A percentile compares a stretch with the other conserved stretches of the same genome.
Evolutionary conservation across 2,329 filamentous ascomycete genomes (phyloP).

Genomic region (Paecilomyces variotii): DNA sequence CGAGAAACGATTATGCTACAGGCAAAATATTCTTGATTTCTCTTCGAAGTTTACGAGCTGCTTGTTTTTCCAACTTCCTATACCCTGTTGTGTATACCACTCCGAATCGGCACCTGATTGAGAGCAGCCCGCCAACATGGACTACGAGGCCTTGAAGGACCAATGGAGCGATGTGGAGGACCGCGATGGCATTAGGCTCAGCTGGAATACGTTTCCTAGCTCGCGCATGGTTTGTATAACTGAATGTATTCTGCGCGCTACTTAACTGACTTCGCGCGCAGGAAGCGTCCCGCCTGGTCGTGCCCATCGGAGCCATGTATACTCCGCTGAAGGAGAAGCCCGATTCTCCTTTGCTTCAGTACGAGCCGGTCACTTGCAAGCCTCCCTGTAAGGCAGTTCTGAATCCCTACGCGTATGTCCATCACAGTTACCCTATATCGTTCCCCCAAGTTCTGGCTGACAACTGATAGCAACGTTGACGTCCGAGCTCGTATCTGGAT

Average conservation of each 20-base stretch:
- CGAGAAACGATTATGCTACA: conserved; percentile 24
- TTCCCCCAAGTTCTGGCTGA: conserved; percentile 12
- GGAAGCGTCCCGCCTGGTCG: conserved; percentile 90
- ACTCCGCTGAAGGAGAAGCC: conserved; percentile 93
- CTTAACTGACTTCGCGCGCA: conserved; percentile 30
- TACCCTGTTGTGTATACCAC: background rate
- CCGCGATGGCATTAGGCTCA: conserved; percentile 86
- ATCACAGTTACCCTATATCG: background rate
- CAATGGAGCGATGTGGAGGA: conserved; percentile 97
- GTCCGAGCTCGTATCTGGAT: conserved; percentile 61
- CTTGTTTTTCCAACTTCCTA: background rate
- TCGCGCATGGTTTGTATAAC: conserved; percentile 72
- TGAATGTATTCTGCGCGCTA: conserved; percentile 8
- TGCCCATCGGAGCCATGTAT: conserved; percentile 92
- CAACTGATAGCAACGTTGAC: conserved; percentile 49
- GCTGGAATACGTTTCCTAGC: conserved; percentile 98
- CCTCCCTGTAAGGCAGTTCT: conserved; percentile 89
- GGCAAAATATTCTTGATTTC: conserved; percentile 13
- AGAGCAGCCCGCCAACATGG: conserved; percentile 51
- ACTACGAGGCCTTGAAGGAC: conserved; percentile 88
- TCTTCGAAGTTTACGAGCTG: conserved; percentile 11
- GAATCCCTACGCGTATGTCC: conserved; percentile 84
- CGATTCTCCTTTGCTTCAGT: conserved; percentile 77
- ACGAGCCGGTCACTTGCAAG: conserved; percentile 96
- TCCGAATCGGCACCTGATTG: conserved; percentile 7